A percentile compares a stretch with the other conserved stretches of the same genome.
Evolutionary conservation across 2,329 filamentous ascomycete species (phyloP).

Genomic region (Apiospora kogelbergensis): DNA sequence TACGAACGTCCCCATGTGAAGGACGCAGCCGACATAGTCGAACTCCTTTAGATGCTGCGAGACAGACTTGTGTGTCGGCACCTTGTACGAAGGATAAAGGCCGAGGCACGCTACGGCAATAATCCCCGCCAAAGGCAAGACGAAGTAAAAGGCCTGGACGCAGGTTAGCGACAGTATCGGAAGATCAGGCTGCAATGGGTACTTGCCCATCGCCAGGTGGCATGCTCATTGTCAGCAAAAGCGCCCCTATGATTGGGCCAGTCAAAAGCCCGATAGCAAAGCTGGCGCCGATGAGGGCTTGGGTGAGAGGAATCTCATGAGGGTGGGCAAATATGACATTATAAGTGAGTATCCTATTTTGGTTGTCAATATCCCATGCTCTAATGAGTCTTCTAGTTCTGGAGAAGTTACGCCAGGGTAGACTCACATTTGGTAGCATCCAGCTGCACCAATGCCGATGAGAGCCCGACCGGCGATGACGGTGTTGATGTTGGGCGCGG

Average conservation of each 20-base stretch:
- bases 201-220: slow-evolving; percentile 41
- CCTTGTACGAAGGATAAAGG: slow-evolving; percentile 40
- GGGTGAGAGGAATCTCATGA: slow-evolving; percentile 19
- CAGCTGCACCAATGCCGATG: slow-evolving; percentile 31
- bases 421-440: slow-evolving; percentile 33
- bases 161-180: neutral
- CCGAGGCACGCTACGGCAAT: slow-evolving; percentile 26
- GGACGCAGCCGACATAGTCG: slow-evolving; percentile 31
- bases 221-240: slow-evolving; percentile 33
- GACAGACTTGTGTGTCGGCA: slow-evolving; percentile 21
- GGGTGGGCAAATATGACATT: slow-evolving; percentile 23
- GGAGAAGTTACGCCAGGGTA: neutral
- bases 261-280: slow-evolving; percentile 26
- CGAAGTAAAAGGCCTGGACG: slow-evolving; percentile 21
- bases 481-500: slow-evolving; percentile 27
- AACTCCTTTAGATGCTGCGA: slow-evolving; percentile 22
- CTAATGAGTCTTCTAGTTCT: neutral
- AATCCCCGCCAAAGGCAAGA: slow-evolving; percentile 18
- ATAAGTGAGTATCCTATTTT: slow-evolving; percentile 18
- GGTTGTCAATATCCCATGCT: neutral
- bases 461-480: slow-evolving; percentile 34
- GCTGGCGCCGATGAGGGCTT: slow-evolving; percentile 21
- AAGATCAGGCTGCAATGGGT: neutral
- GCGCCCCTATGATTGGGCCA: slow-evolving; percentile 32
- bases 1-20: slow-evolving; percentile 33